Evolutionary conservation across 1,284 basidiomycete species (phyloP).

Genomic region (Pseudozyma flocculosa): DNA sequence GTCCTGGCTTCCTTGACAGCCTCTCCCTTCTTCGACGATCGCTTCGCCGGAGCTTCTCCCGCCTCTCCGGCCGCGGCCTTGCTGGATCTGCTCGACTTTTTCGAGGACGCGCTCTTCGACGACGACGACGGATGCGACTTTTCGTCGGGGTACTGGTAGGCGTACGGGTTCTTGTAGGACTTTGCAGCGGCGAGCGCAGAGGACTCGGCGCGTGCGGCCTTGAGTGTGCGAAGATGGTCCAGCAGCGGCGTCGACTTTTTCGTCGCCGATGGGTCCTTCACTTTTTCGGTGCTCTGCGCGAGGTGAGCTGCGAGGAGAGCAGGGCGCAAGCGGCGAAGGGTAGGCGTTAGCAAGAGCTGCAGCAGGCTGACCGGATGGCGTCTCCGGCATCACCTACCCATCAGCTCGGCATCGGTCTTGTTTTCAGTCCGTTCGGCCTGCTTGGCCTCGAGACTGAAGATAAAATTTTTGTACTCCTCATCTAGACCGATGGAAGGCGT

Average conservation of each 20-base stretch:
- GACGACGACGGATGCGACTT: neutral
- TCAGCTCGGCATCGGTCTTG: slow-evolving; percentile 37
- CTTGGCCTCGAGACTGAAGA: slow-evolving; percentile 20
- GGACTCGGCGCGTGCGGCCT: slow-evolving; percentile 24
- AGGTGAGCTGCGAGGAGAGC: slow-evolving; percentile 3
- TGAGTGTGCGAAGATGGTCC: slow-evolving; percentile 37
- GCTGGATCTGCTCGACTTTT: slow-evolving; percentile 1
- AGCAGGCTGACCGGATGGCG: too few relatives aligned
- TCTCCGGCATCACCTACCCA: slow-evolving; percentile 6
- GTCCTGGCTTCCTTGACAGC: neutral
- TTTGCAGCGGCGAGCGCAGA: slow-evolving; percentile 13
- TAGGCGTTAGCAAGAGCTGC: neutral
- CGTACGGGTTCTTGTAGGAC: slow-evolving; percentile 15
- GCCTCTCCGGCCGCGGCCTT: too few relatives aligned
- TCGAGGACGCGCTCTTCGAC: neutral
- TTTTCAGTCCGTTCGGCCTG: slow-evolving; percentile 10
- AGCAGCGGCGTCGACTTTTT: slow-evolving; percentile 41
- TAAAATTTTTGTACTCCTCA: slow-evolving; percentile 25
- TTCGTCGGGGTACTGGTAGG: slow-evolving; percentile 1
- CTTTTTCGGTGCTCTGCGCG: slow-evolving; percentile 10
- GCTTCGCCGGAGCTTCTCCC: neutral
- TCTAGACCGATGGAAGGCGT: slow-evolving; percentile 5
- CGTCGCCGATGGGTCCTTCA: slow-evolving; percentile 12
- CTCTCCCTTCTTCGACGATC: neutral
- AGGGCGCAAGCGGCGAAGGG: too few relatives aligned